Percentiles rank a stretch among this genome's conserved stretches.
Evolutionary conservation across 75 land plant species (phyloP).

Genomic region (Picea sitchensis): DNA sequence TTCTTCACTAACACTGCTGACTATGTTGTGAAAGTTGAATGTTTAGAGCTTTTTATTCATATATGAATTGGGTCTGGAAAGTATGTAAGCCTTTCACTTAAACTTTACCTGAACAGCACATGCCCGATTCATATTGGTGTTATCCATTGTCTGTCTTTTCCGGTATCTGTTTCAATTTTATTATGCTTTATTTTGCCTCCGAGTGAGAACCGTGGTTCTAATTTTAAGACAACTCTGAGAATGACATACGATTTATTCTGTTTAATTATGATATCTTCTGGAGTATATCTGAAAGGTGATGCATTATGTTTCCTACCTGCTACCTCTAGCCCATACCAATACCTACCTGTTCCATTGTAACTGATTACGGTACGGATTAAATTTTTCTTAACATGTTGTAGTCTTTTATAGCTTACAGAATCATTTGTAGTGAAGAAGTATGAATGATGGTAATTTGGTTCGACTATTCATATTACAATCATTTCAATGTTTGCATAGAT

Average conservation of each 20-base stretch:
- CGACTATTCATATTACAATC: neutral
- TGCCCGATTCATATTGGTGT: too few relatives aligned
- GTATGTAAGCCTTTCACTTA: too few relatives aligned
- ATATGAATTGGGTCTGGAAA: too few relatives aligned
- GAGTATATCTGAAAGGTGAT: neutral
- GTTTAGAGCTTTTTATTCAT: too few relatives aligned
- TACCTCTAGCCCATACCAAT: neutral
- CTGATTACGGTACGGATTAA: neutral
- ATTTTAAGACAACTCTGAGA: neutral
- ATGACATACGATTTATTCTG: neutral
- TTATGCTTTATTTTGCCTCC: neutral
- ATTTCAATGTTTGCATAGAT: neutral
- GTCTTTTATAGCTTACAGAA: neutral
- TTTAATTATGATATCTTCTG: too few relatives aligned
- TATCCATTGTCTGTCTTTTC: too few relatives aligned
- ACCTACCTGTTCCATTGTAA: neutral
- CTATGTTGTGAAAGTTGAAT: too few relatives aligned
- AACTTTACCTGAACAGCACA: too few relatives aligned
- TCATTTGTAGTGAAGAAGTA: neutral
- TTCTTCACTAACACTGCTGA: too few relatives aligned
- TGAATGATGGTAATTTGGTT: neutral
- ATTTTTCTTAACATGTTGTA: neutral
- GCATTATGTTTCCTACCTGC: neutral
- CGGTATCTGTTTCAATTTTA: too few relatives aligned
- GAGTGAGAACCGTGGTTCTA: neutral